phyloP scores from a whole-genome alignment of 2,329 filamentous ascomycete genomes.

The Colletotrichum sojae region DNA sequence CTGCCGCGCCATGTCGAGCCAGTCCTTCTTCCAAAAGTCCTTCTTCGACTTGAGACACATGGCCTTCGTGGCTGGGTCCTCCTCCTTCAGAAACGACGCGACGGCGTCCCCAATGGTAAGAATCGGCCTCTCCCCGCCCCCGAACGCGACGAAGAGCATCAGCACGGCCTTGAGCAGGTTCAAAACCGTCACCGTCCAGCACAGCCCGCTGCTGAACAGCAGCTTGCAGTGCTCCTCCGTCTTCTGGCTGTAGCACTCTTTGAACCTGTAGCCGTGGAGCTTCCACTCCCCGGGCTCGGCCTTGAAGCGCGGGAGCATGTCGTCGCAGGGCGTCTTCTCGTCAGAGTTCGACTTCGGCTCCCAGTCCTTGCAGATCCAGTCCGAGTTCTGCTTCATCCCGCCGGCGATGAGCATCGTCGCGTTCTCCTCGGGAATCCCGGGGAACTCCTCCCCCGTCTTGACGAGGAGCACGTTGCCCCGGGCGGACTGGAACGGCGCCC shows the following conservation, averaged over 20 bases:
- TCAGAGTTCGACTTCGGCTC: neutral
- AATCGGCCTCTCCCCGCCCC: neutral
- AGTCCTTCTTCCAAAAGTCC: neutral
- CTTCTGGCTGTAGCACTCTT: neutral
- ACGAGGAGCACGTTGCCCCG: neutral
- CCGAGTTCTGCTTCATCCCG: too few relatives aligned
- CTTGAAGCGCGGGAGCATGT: neutral
- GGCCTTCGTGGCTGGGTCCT: neutral
- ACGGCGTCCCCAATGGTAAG: slow-evolving; percentile 24
- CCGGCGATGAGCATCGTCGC: neutral
- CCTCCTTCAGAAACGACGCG: neutral
- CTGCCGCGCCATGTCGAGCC: neutral
- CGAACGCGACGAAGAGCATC: slow-evolving; percentile 16
- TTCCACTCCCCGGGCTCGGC: neutral
- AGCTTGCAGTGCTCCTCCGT: slow-evolving; percentile 6
- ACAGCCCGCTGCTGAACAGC: neutral
- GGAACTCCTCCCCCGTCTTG: neutral
- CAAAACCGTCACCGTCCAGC: neutral
- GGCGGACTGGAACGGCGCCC: neutral
- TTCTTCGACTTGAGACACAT: slow-evolving; percentile 1
- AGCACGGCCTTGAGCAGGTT: slow-evolving; percentile 4
- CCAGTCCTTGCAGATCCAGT: neutral
- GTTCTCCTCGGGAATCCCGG: too few relatives aligned
- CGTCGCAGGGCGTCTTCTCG: neutral
- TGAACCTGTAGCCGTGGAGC: neutral